Percentiles rank a stretch among this genome's conserved stretches.
These are phyloP conservation scores for Aspergillus terreus DNA, from an alignment of 2,329 filamentous ascomycete genomes.

Conservation along the genomic window DNA sequence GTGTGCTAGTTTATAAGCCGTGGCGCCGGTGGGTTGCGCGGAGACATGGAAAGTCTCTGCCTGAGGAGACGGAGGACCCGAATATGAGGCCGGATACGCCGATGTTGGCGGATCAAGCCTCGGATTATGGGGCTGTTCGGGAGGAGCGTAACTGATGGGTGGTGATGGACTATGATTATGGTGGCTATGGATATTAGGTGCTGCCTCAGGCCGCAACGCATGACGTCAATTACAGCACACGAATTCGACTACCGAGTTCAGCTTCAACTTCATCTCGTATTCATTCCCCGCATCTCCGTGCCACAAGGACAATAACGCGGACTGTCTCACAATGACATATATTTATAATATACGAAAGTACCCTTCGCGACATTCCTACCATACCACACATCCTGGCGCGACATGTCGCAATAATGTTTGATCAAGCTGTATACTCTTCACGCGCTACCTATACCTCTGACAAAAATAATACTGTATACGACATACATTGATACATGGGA, in stretches of 20 bases:
- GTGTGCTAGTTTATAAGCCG: conserved; percentile 71
- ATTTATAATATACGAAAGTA: no score
- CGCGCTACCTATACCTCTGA: no score
- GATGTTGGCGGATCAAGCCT: conserved; percentile 7
- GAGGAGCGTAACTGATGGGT: conserved; percentile 4
- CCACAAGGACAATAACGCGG: no score
- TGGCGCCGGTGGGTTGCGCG: conserved; percentile 65
- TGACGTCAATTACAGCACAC: not conserved
- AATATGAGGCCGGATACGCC: conserved; percentile 13
- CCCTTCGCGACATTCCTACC: no score
- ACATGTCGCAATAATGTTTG: no score
- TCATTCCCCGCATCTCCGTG: no score
- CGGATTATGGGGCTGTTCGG: conserved; percentile 11
- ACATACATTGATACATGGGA: not conserved
- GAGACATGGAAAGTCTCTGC: conserved; percentile 17
- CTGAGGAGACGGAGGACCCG: conserved; percentile 20
- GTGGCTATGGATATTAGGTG: not conserved
- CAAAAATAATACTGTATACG: not conserved
- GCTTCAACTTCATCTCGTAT: no score
- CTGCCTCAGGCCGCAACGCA: not conserved
- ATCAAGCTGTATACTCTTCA: no score
- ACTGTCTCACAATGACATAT: no score
- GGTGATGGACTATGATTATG: not conserved
- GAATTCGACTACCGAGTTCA: not conserved
- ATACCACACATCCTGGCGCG: no score